Percentiles rank a stretch among this genome's conserved stretches.
These are phyloP conservation scores for Eutypella sp. DNA, from an alignment of 2,329 filamentous ascomycete genomes.

Conservation along the genomic window DNA sequence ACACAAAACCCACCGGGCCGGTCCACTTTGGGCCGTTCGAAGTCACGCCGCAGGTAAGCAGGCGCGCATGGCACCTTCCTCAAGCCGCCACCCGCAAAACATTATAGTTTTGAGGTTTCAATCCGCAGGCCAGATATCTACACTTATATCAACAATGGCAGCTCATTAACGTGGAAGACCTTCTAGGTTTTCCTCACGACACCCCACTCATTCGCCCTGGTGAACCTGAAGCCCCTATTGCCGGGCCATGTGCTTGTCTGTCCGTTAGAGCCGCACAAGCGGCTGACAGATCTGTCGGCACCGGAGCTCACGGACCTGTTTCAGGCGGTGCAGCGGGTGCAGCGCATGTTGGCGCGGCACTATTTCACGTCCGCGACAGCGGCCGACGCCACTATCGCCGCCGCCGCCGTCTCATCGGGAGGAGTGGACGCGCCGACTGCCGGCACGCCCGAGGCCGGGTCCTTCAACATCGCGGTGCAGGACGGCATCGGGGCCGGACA, in stretches of 20 bases:
- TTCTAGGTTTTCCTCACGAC: slow-evolving; percentile 81
- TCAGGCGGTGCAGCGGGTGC: slow-evolving; percentile 75
- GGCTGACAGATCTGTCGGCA: slow-evolving; percentile 68
- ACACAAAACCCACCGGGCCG: slow-evolving; percentile 11
- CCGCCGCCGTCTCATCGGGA: not conserved
- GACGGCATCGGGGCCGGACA: slow-evolving; percentile 88
- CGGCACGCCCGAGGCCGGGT: slow-evolving; percentile 49
- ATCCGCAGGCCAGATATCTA: no score
- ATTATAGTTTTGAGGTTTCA: no score
- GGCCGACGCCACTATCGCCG: not conserved
- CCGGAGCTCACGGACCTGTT: slow-evolving; percentile 79
- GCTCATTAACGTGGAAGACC: slow-evolving; percentile 3
- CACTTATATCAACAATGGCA: slow-evolving; percentile 1
- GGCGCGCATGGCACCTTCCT: not conserved
- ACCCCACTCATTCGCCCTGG: slow-evolving; percentile 74
- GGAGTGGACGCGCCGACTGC: slow-evolving; percentile 40
- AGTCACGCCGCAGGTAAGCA: slow-evolving; percentile 65
- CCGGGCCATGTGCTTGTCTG: slow-evolving; percentile 92
- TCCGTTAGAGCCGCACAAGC: slow-evolving; percentile 62
- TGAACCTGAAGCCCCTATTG: slow-evolving; percentile 92
- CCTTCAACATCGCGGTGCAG: slow-evolving; percentile 92
- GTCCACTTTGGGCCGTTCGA: slow-evolving; percentile 72
- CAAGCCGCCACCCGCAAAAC: no score
- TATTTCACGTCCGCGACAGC: slow-evolving; percentile 39
- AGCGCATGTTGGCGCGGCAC: slow-evolving; percentile 62